These are phyloP conservation scores for Acanthochlamys bracteata DNA, from an alignment of 106 monocot species.

Conservation along the genomic window DNA sequence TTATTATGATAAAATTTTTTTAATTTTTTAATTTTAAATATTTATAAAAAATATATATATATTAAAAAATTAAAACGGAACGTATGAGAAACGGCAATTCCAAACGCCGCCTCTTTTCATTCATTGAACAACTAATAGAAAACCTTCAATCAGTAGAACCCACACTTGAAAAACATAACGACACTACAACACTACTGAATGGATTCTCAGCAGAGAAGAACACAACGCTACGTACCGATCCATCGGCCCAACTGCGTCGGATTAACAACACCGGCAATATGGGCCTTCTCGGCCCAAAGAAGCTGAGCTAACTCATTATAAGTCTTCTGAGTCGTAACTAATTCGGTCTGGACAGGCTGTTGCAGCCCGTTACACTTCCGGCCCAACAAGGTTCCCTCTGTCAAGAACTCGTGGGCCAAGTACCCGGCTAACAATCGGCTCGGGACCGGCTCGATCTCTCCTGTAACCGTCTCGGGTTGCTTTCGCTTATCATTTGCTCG, in stretches of 20 bases:
- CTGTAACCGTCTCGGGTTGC: slow-evolving; percentile 6
- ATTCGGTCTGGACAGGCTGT: not conserved
- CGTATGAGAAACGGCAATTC: too few species aligned
- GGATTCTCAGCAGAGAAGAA: too few species aligned
- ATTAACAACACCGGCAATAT: slow-evolving; percentile 40
- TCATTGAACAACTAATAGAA: too few species aligned
- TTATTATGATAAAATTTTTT: too few species aligned
- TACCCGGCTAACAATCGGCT: slow-evolving; percentile 42
- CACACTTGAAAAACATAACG: too few species aligned
- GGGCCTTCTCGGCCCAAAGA: slow-evolving; percentile 19
- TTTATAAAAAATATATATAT: too few species aligned
- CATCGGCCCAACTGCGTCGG: slow-evolving; percentile 40
- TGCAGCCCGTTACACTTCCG: not conserved
- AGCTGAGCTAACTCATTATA: slow-evolving; percentile 28
- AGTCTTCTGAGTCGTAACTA: not conserved
- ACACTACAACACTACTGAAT: too few species aligned
- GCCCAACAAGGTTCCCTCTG: slow-evolving; percentile 40
- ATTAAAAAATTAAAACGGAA: too few species aligned
- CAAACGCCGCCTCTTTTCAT: too few species aligned
- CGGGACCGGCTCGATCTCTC: not conserved
- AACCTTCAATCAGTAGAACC: too few species aligned
- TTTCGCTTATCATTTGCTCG: slow-evolving; percentile 11
- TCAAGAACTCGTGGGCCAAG: slow-evolving; percentile 63
- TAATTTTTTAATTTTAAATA: too few species aligned
- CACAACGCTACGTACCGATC: slow-evolving; percentile 17